Base-by-base conservation (phyloP, 352 stramenopile genomes). In the Globisporangium lucens region DNA sequence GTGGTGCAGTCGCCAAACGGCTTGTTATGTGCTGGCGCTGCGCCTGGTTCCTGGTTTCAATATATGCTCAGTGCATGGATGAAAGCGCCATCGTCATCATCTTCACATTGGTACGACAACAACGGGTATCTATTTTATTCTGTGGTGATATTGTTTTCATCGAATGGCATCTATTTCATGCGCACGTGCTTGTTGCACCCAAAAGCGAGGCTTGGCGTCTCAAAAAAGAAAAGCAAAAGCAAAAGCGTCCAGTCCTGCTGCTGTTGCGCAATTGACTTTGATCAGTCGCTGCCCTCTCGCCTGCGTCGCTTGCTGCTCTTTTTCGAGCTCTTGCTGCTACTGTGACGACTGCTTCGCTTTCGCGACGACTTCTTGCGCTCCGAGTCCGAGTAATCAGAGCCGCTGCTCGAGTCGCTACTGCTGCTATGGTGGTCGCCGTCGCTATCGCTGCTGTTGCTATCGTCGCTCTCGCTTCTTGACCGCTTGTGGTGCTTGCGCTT, bases 311-410 rank as follows among this genome's bases (percentile, higher is more conserved):
- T 65, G 56, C 46, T 63, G 27, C 43, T 71, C 53, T 68, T 72
- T 41, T 61, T 67, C 2, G 53, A 60, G 38, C 30, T 63, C 35
- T 71, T 71, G 12, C 35, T 51, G 38, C 43, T 52, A 10, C 46
- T 57, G 17, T 58, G 27, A 27, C 60, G 61, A 51, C 43, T 62
- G 58, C 64, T 74, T 33, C 78, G 72, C 33, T 80, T 78, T 15
- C 62, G 67, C 27, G 56, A 66, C 30, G 43, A 72, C 52, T 74
- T 67, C 65, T 66, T 68, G 43, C 36, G 66, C 13, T 59, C 60
- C 5, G 68, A 72, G 12, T 69, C 58, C 13, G 73, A 70, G 27
- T 59, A 59, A 27, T 66, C 71, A 12, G 67, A 69, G 6, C 64
- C 63, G 22, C 65, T 70, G 22, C 68, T 77, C 4, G 51, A 68